A percentile compares a stretch with the other conserved stretches of the same genome.
Evolutionary conservation across 805 yeast genomes (phyloP).

Genomic region (Cyberlindnera saturnus): DNA sequence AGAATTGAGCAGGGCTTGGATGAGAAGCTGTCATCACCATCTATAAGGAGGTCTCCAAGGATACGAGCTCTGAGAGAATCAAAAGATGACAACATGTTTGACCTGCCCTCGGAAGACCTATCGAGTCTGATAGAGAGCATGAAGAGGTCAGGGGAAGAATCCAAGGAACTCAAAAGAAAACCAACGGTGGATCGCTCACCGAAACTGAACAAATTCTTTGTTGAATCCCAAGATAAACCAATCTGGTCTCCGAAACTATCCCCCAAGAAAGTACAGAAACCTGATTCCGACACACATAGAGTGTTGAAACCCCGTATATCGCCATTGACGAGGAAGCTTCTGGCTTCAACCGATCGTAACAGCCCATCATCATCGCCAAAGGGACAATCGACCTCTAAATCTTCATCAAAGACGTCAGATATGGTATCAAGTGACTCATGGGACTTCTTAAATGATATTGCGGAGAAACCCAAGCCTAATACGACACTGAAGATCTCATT

Average conservation of each 20-base stretch:
- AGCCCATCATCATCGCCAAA: too few species aligned
- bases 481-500: conserved; percentile 2
- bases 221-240: conserved; percentile 22
- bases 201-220: conserved; percentile 11
- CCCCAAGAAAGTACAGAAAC: not conserved
- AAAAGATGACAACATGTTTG: too few species aligned
- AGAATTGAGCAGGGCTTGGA: too few species aligned
- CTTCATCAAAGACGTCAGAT: not conserved
- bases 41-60: not conserved
- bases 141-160: not conserved
- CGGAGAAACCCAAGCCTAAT: conserved; percentile 3
- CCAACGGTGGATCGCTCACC: not conserved
- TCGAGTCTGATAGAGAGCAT: too few species aligned
- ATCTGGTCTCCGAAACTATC: conserved; percentile 16
- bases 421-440: conserved; percentile 2
- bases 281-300: too few species aligned
- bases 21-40: not conserved
- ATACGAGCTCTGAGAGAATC: too few species aligned
- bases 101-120: too few species aligned
- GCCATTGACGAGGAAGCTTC: too few species aligned
- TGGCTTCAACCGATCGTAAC: too few species aligned
- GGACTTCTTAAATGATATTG: conserved; percentile 7
- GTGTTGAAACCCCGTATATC: too few species aligned
- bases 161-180: not conserved
- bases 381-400: too few species aligned